Evolutionary conservation across 331 rosid species (phyloP), one percentile per base, ranked within the genome.

Genomic region (Malus hybrid): DNA sequence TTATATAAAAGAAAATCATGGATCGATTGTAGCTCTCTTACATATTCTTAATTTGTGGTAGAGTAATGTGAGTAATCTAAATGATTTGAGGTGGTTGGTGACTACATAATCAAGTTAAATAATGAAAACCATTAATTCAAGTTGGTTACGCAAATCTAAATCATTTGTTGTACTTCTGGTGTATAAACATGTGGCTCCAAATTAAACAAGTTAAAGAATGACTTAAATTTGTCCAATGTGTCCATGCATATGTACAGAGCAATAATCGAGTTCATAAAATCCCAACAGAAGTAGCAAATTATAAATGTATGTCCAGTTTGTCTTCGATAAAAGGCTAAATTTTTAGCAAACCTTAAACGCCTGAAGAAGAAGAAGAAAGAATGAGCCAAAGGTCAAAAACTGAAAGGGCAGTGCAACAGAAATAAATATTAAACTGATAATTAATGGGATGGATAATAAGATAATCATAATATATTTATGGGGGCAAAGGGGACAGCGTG

Each of bases 401-500:
- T 36, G 44, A 36, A 36, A 50, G 56, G 56, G 56, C 56, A 50
- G 3, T 50, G n/a, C n/a, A 15, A 50, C 8, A 2, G 56, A 50
- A 50, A 50, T 50, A 50, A 15, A 50, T 50, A 50, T 6, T 50
- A 50, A 15, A 16, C 3, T 16, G 56, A 50, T 50, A 15, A 50
- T 15, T 50, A 50, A 16, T 50, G 10, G 26, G 28, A 4, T 33
- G 9, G 28, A 65, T 65, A 63, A 60, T 11, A 28, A 28, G 67
- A 13, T 60, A 63, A 63, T 63, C 42, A 34, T 33, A 63, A 44
- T 50, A 70, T 29, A 15, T 55, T 70, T 19, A 10, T 30, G 73
- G 63, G 63, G 75, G 58, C 34, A 29, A 75, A 63, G 80, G 86
- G 74, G 76, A 83, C 84, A 79, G 80, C 81, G 71, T 80, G 80